phyloP scores from a whole-genome alignment of 306 rosid genomes.

The Luffa aegyptiaca region DNA sequence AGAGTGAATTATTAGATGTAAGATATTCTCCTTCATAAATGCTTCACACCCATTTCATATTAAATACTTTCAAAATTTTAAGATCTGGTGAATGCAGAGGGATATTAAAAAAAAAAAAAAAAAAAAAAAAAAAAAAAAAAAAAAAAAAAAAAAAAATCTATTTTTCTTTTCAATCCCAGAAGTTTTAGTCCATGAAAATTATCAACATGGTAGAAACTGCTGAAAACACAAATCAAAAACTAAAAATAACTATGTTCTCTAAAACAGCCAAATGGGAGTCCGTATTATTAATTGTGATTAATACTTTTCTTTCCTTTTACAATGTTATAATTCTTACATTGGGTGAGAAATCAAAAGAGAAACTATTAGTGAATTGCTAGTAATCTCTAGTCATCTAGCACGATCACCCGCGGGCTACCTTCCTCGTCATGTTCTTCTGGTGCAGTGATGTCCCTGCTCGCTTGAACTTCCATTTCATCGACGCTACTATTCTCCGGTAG shows the following conservation, averaged over 20 bases:
- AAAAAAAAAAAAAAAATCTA: background rate
- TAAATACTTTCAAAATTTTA: background rate
- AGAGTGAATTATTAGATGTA: too few relatives aligned
- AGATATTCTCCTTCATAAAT: background rate
- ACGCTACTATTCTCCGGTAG: background rate
- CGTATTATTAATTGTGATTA: background rate
- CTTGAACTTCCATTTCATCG: constrained; percentile 18
- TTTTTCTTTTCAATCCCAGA: background rate
- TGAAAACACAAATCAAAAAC: background rate
- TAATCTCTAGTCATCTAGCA: constrained; percentile 37
- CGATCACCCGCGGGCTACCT: constrained; percentile 22
- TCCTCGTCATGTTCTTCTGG: constrained; percentile 2
- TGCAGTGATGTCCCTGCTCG: background rate
- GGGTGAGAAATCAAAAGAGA: background rate
- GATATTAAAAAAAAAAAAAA: background rate
- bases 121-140: background rate
- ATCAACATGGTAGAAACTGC: background rate
- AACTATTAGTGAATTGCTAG: background rate
- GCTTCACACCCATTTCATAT: background rate
- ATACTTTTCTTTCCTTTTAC: background rate
- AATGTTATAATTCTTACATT: background rate
- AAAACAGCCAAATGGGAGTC: background rate
- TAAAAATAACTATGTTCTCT: too few relatives aligned
- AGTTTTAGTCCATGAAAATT: background rate
- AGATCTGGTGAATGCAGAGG: background rate